Evolutionary conservation across 23 red algal species (phyloP), one percentile per base, ranked within the genome.

Genomic region (Gracilaria domingensis): DNA sequence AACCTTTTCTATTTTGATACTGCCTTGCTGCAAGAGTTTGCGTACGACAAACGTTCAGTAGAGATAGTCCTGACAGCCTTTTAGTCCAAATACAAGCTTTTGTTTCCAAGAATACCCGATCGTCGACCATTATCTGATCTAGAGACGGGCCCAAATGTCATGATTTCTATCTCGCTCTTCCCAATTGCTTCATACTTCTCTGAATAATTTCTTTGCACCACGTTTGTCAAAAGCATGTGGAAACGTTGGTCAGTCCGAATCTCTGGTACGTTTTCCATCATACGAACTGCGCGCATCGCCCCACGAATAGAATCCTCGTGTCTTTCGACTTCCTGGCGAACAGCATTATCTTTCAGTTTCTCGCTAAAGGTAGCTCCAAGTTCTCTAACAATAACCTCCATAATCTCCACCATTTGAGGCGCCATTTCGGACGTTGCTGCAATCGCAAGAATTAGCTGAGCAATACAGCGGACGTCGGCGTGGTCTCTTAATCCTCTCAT

Each of bases 291-390:
- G 9, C 93, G 62, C 76, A 95, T 78, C 13, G 93, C 86, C 28
- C 93, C 86, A 8, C 85, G 39, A 23, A 96, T 91, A 20, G 94
- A 89, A 24, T 93, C 96, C 33, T 94, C 93, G 55, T 98, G 88
- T 35, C 93, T 81, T 51, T 98, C 91, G 21, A 81, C 38, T 61
- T 98, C 96, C 49, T 98, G 96, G 26, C 88, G 82, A 18, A 98
- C 96, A 49, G 96, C 87, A 58, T 98, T 98, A 33, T 82, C 77
- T 56, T 98, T 94, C 24, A 93, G 36, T 74, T 80, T 69, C 73
- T 90, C 88, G 47, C 25, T 88, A 14, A 98, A 78, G 7, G 85
- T 90, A 21, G 80, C 85, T 28, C 75, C 75, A 42, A 97, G 79
- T 17, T 62, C 96, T 59, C 38, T 62, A 9, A 90, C 80, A 32